phyloP scores from a whole-genome alignment of 1,284 basidiomycete species.

The Ganoderma boninense region DNA sequence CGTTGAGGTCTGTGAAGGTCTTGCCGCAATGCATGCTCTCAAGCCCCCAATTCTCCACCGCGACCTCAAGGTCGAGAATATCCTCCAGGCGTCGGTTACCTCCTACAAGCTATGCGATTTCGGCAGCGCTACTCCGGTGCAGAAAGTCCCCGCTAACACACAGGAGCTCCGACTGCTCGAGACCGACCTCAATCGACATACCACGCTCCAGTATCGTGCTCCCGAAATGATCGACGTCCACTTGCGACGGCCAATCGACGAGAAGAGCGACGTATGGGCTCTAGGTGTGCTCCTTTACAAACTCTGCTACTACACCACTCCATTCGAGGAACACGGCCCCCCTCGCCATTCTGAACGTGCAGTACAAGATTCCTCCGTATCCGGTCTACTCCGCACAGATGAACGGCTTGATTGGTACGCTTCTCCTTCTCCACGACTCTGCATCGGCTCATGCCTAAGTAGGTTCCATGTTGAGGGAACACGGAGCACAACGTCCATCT shows the following conservation, averaged over 20 bases:
- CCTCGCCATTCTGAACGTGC: slow-evolving; percentile 95
- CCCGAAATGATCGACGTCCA: slow-evolving; percentile 98
- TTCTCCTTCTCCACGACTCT: slow-evolving; percentile 19
- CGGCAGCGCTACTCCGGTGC: slow-evolving; percentile 88
- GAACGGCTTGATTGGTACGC: slow-evolving; percentile 87
- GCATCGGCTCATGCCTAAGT: background rate
- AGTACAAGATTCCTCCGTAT: slow-evolving; percentile 93
- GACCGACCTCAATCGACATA: slow-evolving; percentile 93
- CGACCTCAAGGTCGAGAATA: slow-evolving; percentile 99
- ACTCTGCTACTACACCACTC: slow-evolving; percentile 98
- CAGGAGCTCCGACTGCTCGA: slow-evolving; percentile 90
- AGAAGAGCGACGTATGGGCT: slow-evolving; percentile 90
- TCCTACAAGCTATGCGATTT: slow-evolving; percentile 99
- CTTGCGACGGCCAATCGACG: slow-evolving; percentile 84
- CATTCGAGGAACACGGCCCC: slow-evolving; percentile 98
- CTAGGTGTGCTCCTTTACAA: slow-evolving; percentile 84
- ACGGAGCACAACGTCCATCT: slow-evolving; percentile 82
- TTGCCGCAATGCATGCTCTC: slow-evolving; percentile 96
- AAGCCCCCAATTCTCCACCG: slow-evolving; percentile 92
- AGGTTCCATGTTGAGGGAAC: slow-evolving; percentile 91
- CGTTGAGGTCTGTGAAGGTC: slow-evolving; percentile 92
- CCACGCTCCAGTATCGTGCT: slow-evolving; percentile 94
- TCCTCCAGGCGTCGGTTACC: slow-evolving; percentile 80
- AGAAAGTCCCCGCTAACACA: slow-evolving; percentile 75
- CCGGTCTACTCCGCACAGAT: slow-evolving; percentile 92